Conservation (phyloP, 2,329 filamentous ascomycete species). For the Nigrospora oryzae region DNA sequence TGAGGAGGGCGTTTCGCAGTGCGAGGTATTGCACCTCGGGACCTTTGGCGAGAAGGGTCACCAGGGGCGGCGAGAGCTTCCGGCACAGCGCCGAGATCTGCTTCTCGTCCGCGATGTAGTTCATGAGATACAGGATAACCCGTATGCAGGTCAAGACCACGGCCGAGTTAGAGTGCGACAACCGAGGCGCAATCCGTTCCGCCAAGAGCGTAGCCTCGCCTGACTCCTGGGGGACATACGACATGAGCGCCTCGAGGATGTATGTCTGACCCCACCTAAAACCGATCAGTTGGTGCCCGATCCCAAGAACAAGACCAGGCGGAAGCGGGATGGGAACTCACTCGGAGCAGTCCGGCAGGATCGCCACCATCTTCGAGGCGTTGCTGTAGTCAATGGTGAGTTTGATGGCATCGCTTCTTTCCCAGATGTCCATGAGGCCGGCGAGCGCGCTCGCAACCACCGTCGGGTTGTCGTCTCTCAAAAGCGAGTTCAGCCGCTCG, state of each 20-base stretch:
- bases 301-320: not conserved
- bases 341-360: slow-evolving; percentile 94
- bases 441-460: slow-evolving; percentile 93
- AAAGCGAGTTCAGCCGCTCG: slow-evolving; percentile 77
- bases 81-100: slow-evolving; percentile 79
- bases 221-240: slow-evolving; percentile 88
- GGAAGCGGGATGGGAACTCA: slow-evolving; percentile 35
- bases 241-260: slow-evolving; percentile 95
- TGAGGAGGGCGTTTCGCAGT: slow-evolving; percentile 84
- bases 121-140: slow-evolving; percentile 96
- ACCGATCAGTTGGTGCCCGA: slow-evolving; percentile 3
- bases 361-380: slow-evolving; percentile 96
- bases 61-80: slow-evolving; percentile 89
- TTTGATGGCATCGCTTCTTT: slow-evolving; percentile 93
- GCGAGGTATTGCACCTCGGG: slow-evolving; percentile 98
- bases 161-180: slow-evolving; percentile 94
- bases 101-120: slow-evolving; percentile 91
- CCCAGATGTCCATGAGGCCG: slow-evolving; percentile 94
- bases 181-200: slow-evolving; percentile 86
- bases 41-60: slow-evolving; percentile 90
- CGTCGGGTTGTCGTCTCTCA: slow-evolving; percentile 93
- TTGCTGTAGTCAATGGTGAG: slow-evolving; percentile 96
- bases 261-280: slow-evolving; percentile 95
- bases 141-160: slow-evolving; percentile 94
- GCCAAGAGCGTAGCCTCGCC: slow-evolving; percentile 82